Base-by-base conservation (phyloP, 2,329 filamentous ascomycete species). In the Xylaria sp. region DNA sequence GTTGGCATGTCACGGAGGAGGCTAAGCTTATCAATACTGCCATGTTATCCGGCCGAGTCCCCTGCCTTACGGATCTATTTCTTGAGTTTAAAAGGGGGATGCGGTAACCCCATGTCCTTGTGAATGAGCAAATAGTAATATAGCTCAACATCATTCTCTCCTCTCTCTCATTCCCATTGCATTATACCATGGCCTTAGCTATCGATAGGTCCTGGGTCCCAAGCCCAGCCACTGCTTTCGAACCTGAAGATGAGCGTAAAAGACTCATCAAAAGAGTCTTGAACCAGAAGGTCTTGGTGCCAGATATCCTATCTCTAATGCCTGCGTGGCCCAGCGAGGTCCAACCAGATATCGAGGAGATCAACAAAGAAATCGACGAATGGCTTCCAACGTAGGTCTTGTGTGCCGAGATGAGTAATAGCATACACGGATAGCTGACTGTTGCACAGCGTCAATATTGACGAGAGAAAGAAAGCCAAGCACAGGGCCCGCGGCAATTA, bases 401-500 rank as follows among this genome's bases (percentile, higher is more conserved):
- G 1, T 2, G 55, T 44, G 13, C 33, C 7, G 36, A 58, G 1
- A 31, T 39, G 7, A 9, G n/a, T 15, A 38, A 51, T 10, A 31
- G 3, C 22, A 2, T 51, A 7, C 4, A 17, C 27, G 25, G 4
- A 44, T 20, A 25, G 31, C 61, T 75, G 51, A 73, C 9, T 27
- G 27, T 42, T 22, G 13, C 15, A 13, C 29, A 77, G 75, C 0
- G 64, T 77, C 38, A 70, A 76, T 29, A 51, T 77, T 6, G 66
- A 69, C 36, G 71, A 74, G 53, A 61, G 64, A 53, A 76, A 76
- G 59, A 76, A 75, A 39, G 63, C 61, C 1, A 76, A 75, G 58
- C 74, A 77, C 29, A 70, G 74, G 47, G 57, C 70, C 29, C 68
- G 69, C n/a, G 73, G 74, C 17, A 70, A 76, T 54, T 76, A 76